Conservation (phyloP, 2,329 filamentous ascomycete genomes). For the Apiospora pterosperma region DNA sequence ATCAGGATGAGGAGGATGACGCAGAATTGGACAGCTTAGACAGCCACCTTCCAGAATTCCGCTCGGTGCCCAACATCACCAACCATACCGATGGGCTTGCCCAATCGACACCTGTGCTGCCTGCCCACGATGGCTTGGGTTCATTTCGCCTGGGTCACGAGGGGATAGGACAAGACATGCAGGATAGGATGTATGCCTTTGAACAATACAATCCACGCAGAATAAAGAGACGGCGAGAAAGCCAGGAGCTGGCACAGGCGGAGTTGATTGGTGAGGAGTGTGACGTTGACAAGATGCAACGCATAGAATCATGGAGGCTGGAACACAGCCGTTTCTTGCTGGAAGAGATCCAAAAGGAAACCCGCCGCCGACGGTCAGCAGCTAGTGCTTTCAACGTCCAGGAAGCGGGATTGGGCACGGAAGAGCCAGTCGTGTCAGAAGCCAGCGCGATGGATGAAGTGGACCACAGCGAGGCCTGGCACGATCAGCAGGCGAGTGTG, state of each 20-base stretch:
- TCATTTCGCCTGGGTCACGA: constrained; percentile 69
- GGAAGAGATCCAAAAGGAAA: constrained; percentile 87
- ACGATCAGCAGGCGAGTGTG: constrained; percentile 44
- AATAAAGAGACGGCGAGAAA: constrained; percentile 51
- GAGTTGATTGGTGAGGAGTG: constrained; percentile 54
- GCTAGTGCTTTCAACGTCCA: background rate
- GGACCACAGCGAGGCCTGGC: constrained; percentile 40
- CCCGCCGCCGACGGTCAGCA: constrained; percentile 53
- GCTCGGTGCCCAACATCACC: constrained; percentile 52
- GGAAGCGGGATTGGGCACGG: background rate
- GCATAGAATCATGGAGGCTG: constrained; percentile 88
- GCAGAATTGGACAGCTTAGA: constrained; percentile 89
- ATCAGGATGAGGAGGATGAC: constrained; percentile 58
- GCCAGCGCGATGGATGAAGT: constrained; percentile 35
- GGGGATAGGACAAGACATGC: constrained; percentile 53
- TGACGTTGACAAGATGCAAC: constrained; percentile 71
- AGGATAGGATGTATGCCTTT: constrained; percentile 86
- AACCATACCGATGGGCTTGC: constrained; percentile 38
- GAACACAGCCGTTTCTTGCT: constrained; percentile 85
- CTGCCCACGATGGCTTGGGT: constrained; percentile 86
- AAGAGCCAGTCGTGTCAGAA: constrained; percentile 9
- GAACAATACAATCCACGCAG: constrained; percentile 78
- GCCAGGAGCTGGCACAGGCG: constrained; percentile 46
- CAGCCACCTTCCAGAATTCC: constrained; percentile 85
- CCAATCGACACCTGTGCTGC: constrained; percentile 69